Evolutionary conservation across 2,329 filamentous ascomycete species (phyloP), one percentile per base, ranked within the genome.

Genomic region (Cercospora canescens): DNA sequence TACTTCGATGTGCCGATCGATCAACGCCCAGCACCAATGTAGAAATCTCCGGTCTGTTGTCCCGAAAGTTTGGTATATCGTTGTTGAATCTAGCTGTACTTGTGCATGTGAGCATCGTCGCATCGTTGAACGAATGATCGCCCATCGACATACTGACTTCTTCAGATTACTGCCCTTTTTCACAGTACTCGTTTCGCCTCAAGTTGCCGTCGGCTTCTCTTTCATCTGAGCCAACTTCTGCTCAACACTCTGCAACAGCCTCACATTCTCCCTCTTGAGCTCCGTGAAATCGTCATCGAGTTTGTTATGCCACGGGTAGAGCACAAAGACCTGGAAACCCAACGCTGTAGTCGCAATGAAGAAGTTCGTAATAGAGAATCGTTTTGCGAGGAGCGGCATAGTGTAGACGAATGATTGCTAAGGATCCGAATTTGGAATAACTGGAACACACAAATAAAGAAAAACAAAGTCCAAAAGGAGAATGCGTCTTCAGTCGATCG

Each of bases 251-350:
- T 70, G 63, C 21, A 72, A 18, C 32, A 71, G 52, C 11, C 62
- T 57, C 7, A 59, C 54, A 32, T 73, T 71, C 56, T 73, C 72
- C 39, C 52, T 45, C 39, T 60, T 69, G 35, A 73, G 59, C 11
- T 60, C 65, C n/a, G 64, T 65, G 28, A 73, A 73, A 28, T 72
- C 72, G 6, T 68, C 62, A 60, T 72, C 72, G 8, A 73, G 65
- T 45, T 72, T 69, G 50, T 63, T 66, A 45, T 73, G 72, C 72
- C 72, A 73, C 32, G 72, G 72, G n/a, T 73, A 73, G 21, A 73
- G 57, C 0, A 73, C 72, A 30, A 67, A 70, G 39, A 71, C 69
- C 45, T 73, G 72, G 39, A 73, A 73, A 12, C 68, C 67, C 3
- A 73, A 57, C 0, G 72, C 70, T 4, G 72, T 70, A 6, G 65